Base-by-base conservation (phyloP, 805 yeast species). In the Candida odintsovae region DNA sequence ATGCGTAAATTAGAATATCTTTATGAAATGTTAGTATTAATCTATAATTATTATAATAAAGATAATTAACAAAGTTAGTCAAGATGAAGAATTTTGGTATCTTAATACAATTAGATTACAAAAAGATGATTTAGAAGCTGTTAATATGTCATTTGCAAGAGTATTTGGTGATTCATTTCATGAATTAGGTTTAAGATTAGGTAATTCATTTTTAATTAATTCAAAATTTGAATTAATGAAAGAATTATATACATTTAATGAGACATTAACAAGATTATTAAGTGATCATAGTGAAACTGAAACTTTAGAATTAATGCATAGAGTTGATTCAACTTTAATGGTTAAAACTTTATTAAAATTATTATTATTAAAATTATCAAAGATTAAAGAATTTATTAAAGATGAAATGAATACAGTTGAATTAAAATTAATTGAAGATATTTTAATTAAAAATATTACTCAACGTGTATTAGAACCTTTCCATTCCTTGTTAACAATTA, bases 171-270 rank as follows among this genome's bases (percentile, higher is more conserved):
- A 36, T n/a, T 19, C 22, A 3, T 36, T 36, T 25, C 16, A 19
- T 36, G 39, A 36, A 20, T 16, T 36, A n/a, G 39, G 39, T 2
- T 16, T 36, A 11, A 3, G 25, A 12, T 20, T 36, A 21, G 39
- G 39, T 2, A 36, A 9, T 11, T 35, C 38, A 4, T 35, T 35
- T 23, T 6, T 18, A 15, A 3, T 19, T 4, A 20, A 16, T 5
- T 12, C 22, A 25, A 36, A 20, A 5, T 2, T 6, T 4, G 39
- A 36, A 10, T 6, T 36, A 4, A 19, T 36, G 39, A 20, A 25
- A 2, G 25, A 55, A 35, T 41, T 60, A 3, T 60, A 60, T 50
- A 54, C 53, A 33, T 51, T 60, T 41, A 58, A 60, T 26, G 62
- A 59, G 47, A 51, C 58, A 2, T 43, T 60, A 7, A 55, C 63